Conservation (phyloP, 1,139 yeast species). For the Yamadazyma aaseri region DNA sequence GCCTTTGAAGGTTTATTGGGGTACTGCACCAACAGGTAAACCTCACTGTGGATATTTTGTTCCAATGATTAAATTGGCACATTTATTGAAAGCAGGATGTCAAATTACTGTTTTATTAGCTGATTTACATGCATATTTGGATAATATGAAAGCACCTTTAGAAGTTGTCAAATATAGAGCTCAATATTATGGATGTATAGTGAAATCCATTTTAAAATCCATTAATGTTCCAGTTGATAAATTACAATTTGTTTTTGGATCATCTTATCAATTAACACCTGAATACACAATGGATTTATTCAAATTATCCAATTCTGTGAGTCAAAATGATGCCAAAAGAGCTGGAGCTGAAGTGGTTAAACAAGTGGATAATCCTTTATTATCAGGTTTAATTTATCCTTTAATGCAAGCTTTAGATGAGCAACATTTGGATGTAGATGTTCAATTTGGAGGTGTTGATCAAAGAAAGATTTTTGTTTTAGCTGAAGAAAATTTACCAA, state of each 20-base stretch:
- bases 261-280: conserved; percentile 76
- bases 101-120: conserved; percentile 91
- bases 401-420: conserved; percentile 99
- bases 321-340: conserved; percentile 95
- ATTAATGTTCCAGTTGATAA: conserved; percentile 91
- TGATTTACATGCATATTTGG: conserved; percentile 96
- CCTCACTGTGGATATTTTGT: conserved; percentile 99
- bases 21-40: conserved; percentile 78
- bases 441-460: conserved; percentile 98
- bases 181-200: conserved; percentile 77
- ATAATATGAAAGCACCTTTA: conserved; percentile 97
- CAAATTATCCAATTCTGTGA: conserved; percentile 74
- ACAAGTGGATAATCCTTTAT: conserved; percentile 90
- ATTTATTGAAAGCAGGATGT: conserved; percentile 93
- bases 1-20: conserved; percentile 92
- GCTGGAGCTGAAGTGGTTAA: conserved; percentile 99
- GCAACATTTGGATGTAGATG: conserved; percentile 84
- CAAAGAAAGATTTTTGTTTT: conserved; percentile 97
- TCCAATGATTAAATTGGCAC: conserved; percentile 95
- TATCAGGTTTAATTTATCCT: conserved; percentile 94
- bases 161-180: conserved; percentile 90
- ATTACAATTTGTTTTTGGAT: conserved; percentile 80
- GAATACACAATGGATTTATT: conserved; percentile 88
- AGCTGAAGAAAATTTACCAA: conserved; percentile 90
- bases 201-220: conserved; percentile 80